Evolutionary conservation across 2,329 filamentous ascomycete genomes (phyloP), one percentile per base, ranked within the genome.

Genomic region (Alternaria novae-zelandiae): DNA sequence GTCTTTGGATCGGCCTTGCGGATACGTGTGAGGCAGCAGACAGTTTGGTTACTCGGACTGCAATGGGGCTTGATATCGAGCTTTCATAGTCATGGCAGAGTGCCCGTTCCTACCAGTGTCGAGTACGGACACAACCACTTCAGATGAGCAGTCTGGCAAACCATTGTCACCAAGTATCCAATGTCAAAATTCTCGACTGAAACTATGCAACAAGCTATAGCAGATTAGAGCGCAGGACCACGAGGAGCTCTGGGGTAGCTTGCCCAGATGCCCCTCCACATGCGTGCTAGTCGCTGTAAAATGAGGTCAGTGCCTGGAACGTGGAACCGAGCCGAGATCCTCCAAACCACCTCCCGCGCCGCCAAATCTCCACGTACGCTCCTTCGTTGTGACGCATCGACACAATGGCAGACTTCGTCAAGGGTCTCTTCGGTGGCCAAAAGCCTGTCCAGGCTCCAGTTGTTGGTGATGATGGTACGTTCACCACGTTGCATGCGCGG

Each of bases 341-440:
- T 50, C 58, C 61, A 59, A 43, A 64, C 51, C 45, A 46, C 68
- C 60, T 65, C 63, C 45, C 65, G 68, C 61, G 63, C 67, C 54
- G 67, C 66, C 60, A 63, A 59, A 59, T 67, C 66, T 67, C 69
- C 64, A 62, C 67, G 58, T 57, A 61, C 62, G 66, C 62, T 61
- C 64, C 57, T 64, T 66, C 68, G 70, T 71, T 72, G 69, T 64
- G 62, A 63, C 64, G 66, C 62, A 64, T 62, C 51, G 49, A 69
- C 68, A 57, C 59, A 54, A 84, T 84, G 83, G 83, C 82, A 62
- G 82, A 83, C 71, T 80, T 91, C 70, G 77, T 92, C 71, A 91
- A 91, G 81, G 88, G 87, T 77, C 81, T 93, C 74, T 87, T 94
- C 73, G 90, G 90, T 75, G 89, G 87, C 78, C 85, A 85, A 77